Base-by-base conservation (phyloP, 2,329 filamentous ascomycete species). In the Ploettnerulaceae sp. region DNA sequence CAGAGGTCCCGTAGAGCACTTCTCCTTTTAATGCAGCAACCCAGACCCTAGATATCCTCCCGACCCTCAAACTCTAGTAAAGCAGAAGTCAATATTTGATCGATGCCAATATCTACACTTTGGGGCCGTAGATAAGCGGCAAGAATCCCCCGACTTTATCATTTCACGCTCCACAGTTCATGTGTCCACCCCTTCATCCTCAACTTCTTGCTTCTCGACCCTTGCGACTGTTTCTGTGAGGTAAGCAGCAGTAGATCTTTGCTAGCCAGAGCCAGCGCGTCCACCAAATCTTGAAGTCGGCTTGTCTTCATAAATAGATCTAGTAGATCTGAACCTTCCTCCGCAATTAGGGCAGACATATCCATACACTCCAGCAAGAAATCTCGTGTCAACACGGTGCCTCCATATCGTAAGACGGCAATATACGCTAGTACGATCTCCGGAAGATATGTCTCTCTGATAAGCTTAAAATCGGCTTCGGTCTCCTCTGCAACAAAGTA, bases 301-400 rank as follows among this genome's bases (percentile, higher is more conserved):
- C 75, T 75, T 2, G 79, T 75, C 45, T 75, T 72, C 45, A 81
- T 66, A 56, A 93, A 86, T 34, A 78, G 75, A 18, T 71, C 67
- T 1, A 83, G 79, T 31, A 91, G 67, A 55, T 84, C 81, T 18
- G 81, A 81, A 50, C 75, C 77, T 54, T 82, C 79, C 47, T 84
- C 81, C 2, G 91, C 88, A 40, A 95, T 76, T 2, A 82, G 64
- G 1, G 82, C 81, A 1, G 89, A 83, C 12, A 98, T 72, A 49
- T 95, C 87, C 86, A 98, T 91, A 59, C 84, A 86, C 61, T 91
- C 82, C 20, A 93, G 75, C 14, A 95, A 73, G 55, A 84, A 78
- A 48, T 91, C 86, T 33, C 89, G 81, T 35, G 81, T 84, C 33
- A 94, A 71, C 38, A 79, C 75, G 36, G 81, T 82, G 3, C 88